Conservation (phyloP, 2,329 filamentous ascomycete genomes). For the Trichoderma citrinoviride region DNA sequence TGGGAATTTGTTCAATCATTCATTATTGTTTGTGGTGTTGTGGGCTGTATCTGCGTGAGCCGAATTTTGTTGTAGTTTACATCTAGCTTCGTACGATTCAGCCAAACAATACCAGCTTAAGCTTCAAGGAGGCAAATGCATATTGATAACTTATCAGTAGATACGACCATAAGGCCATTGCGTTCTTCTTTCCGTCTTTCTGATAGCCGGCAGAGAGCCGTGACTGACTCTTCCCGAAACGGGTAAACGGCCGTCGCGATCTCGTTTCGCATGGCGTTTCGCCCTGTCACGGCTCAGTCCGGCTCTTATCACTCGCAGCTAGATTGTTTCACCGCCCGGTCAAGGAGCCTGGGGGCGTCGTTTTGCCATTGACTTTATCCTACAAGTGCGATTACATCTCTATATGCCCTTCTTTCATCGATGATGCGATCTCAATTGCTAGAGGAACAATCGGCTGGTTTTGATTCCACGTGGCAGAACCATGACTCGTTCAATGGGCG, state of each 20-base stretch:
- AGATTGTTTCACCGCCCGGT: slow-evolving; percentile 10
- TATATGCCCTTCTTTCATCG: background rate
- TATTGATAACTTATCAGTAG: too few species aligned
- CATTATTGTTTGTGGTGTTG: too few species aligned
- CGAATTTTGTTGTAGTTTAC: too few species aligned
- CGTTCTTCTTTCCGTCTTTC: background rate
- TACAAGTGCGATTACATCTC: too few species aligned
- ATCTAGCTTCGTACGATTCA: too few species aligned
- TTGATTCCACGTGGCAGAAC: background rate
- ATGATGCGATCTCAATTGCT: background rate
- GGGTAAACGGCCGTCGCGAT: background rate
- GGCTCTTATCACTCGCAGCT: background rate
- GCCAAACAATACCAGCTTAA: too few species aligned
- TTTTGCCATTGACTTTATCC: background rate
- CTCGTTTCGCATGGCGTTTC: slow-evolving; percentile 17
- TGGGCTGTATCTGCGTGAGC: too few species aligned
- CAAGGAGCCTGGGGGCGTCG: background rate
- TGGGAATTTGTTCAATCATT: too few species aligned
- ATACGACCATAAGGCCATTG: too few species aligned
- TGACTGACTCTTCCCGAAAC: background rate
- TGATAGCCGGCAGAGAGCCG: too few species aligned
- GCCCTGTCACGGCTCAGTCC: background rate
- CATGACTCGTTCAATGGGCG: background rate
- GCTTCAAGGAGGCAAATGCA: too few species aligned
- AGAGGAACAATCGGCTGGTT: background rate